Evolutionary conservation across 305 asterid species (phyloP).

Genomic region (Solanum hybrid): DNA sequence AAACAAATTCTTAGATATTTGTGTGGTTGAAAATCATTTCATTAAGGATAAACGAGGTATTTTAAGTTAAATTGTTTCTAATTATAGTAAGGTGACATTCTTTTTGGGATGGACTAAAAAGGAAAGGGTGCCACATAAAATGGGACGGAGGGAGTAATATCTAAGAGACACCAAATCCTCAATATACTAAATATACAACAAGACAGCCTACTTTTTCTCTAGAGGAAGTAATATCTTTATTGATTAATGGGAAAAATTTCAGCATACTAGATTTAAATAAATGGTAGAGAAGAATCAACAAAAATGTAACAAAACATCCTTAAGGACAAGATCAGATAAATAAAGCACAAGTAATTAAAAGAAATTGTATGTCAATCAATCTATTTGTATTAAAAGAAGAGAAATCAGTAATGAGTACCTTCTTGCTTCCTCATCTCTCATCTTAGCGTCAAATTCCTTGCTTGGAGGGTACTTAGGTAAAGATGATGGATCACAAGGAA

Average conservation of each 20-base stretch:
- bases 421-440: conserved; percentile 66
- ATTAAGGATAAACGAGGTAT: neutral
- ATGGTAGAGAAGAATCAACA: neutral
- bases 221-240: neutral
- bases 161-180: neutral
- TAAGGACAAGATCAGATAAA: conserved; percentile 1
- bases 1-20: neutral
- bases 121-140: neutral
- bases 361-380: neutral
- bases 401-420: conserved; percentile 31
- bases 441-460: conserved; percentile 68
- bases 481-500: conserved; percentile 69
- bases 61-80: neutral
- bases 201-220: neutral
- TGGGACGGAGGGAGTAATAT: neutral
- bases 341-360: neutral
- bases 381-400: neutral
- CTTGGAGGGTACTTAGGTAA: conserved; percentile 76
- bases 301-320: neutral
- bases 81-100: neutral
- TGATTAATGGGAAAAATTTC: neutral
- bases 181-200: neutral
- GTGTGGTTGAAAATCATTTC: neutral
- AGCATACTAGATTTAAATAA: neutral
- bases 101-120: neutral